Evolutionary conservation across 192 early-diverging fungal species (phyloP).

Genomic region (Dispira simplex): DNA sequence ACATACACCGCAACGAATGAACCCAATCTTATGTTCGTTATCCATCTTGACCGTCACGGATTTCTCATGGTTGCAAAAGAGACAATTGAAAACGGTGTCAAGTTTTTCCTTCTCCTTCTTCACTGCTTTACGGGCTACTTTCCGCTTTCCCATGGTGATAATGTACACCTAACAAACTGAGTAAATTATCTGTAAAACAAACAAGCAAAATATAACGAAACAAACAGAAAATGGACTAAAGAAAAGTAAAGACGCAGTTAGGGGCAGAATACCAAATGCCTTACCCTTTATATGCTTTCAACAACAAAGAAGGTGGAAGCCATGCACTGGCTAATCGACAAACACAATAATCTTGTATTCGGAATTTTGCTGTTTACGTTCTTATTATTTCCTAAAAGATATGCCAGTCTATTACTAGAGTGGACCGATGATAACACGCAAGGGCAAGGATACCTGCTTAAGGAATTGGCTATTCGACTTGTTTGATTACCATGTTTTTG

Average conservation of each 20-base stretch:
- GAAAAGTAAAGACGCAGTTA: background rate
- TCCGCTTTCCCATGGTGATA: slow-evolving; percentile 49
- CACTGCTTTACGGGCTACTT: slow-evolving; percentile 52
- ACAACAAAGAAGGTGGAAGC: background rate
- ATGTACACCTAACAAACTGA: background rate
- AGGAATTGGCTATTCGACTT: too few relatives aligned
- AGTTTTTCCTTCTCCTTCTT: slow-evolving; percentile 44
- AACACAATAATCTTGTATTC: background rate
- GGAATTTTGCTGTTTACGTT: background rate
- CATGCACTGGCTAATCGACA: background rate
- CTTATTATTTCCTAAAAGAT: background rate
- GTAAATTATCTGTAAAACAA: background rate
- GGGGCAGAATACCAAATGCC: background rate
- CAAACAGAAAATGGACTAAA: background rate
- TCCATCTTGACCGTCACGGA: slow-evolving; percentile 62
- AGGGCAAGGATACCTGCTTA: too few relatives aligned
- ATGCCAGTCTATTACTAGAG: too few relatives aligned
- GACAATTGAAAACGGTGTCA: slow-evolving; percentile 61
- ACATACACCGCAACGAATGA: slow-evolving; percentile 65
- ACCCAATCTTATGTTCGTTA: slow-evolving; percentile 47
- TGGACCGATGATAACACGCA: background rate
- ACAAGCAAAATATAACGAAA: background rate
- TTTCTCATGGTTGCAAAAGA: slow-evolving; percentile 81
- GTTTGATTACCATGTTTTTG: too few relatives aligned
- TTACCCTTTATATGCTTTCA: background rate